Percentiles rank a stretch among this genome's conserved stretches.
These are phyloP conservation scores for Candida hungchunana DNA, from an alignment of 805 yeast genomes.

Conservation along the genomic window DNA sequence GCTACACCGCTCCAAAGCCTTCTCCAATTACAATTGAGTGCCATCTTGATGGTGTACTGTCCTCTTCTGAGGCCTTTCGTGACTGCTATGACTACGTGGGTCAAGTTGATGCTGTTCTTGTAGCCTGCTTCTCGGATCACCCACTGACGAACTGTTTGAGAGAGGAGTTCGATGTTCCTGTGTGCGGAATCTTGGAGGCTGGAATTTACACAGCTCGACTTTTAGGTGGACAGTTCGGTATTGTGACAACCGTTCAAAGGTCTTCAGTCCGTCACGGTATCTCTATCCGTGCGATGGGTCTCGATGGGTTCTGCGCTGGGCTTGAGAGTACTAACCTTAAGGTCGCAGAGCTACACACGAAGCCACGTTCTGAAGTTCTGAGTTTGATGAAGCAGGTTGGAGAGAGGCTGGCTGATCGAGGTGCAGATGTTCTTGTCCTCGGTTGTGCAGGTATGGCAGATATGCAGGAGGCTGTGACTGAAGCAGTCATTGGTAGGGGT, in stretches of 20 bases:
- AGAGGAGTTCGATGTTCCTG: slow-evolving; percentile 32
- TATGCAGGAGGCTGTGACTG: slow-evolving; percentile 25
- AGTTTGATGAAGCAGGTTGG: slow-evolving; percentile 27
- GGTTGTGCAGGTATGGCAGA: slow-evolving; percentile 34
- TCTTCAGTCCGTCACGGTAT: slow-evolving; percentile 31
- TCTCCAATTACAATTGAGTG: slow-evolving; percentile 31
- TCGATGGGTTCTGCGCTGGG: slow-evolving; percentile 31
- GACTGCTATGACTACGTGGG: slow-evolving; percentile 27
- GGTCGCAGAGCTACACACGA: slow-evolving; percentile 31
- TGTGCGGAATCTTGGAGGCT: slow-evolving; percentile 34
- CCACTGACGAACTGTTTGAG: slow-evolving; percentile 32
- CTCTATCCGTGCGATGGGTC: slow-evolving; percentile 28
- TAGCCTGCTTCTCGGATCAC: slow-evolving; percentile 35
- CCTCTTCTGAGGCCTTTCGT: slow-evolving; percentile 29
- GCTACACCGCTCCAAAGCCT: slow-evolving; percentile 28
- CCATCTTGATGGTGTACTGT: slow-evolving; percentile 32
- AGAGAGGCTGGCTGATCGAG: slow-evolving; percentile 24
- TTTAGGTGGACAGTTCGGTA: slow-evolving; percentile 32
- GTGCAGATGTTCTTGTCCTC: slow-evolving; percentile 29
- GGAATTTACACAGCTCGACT: slow-evolving; percentile 31
- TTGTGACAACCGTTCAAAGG: slow-evolving; percentile 29
- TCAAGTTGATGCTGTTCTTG: slow-evolving; percentile 30
- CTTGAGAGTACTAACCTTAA: slow-evolving; percentile 29
- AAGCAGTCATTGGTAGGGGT: slow-evolving; percentile 16
- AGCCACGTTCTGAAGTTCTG: slow-evolving; percentile 29